These are phyloP conservation scores for Epipyxis sp. DNA, from an alignment of 108 stramenopile species.

Conservation along the genomic window DNA sequence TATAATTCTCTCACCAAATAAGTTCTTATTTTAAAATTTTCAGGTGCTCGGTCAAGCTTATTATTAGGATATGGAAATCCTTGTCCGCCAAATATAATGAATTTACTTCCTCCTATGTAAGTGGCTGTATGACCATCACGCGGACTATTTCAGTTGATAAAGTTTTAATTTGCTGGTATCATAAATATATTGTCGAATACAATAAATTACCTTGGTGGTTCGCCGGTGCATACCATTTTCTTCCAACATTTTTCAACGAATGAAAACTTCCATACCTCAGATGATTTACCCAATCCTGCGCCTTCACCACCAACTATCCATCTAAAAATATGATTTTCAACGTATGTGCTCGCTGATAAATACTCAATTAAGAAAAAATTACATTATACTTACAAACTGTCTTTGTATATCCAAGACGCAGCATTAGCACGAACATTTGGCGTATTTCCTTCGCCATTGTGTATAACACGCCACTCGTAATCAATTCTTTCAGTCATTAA, in stretches of 20 bases:
- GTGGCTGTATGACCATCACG: conserved; percentile 3
- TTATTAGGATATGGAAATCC: not conserved
- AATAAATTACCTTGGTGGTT: not conserved
- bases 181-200: too few species aligned
- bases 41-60: not conserved
- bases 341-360: too few species aligned
- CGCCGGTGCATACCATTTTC: not conserved
- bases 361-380: too few species aligned
- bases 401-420: not conserved
- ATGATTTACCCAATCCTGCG: not conserved
- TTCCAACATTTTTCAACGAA: not conserved
- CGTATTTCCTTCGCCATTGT: not conserved
- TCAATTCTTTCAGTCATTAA: not conserved
- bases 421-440: not conserved
- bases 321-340: too few species aligned
- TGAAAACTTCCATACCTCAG: conserved; percentile 18
- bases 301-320: conserved; percentile 9
- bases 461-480: conserved; percentile 6
- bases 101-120: not conserved
- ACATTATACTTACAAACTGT: too few species aligned
- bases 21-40: not conserved
- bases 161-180: too few species aligned
- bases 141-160: too few species aligned
- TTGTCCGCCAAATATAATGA: conserved; percentile 12
- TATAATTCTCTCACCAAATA: not conserved